These are phyloP conservation scores for Naganishia sp. DNA, from an alignment of 1,284 basidiomycete genomes.

Conservation along the genomic window DNA sequence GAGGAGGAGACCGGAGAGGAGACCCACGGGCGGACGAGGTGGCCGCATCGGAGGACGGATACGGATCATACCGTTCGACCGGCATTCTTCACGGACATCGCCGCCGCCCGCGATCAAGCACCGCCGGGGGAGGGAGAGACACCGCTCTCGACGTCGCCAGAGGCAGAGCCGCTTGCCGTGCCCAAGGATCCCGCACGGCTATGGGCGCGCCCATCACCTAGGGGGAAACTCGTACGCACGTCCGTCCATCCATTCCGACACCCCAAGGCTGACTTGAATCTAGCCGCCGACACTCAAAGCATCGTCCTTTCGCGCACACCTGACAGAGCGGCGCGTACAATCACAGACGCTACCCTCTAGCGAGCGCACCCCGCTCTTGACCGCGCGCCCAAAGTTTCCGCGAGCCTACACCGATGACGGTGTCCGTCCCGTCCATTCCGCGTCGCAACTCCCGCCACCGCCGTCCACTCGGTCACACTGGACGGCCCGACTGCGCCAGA, in stretches of 20 bases:
- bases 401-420: slow-evolving; percentile 18
- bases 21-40: background rate
- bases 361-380: slow-evolving; percentile 15
- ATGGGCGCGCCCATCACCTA: background rate
- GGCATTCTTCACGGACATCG: background rate
- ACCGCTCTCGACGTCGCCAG: background rate
- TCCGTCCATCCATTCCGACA: background rate
- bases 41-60: background rate
- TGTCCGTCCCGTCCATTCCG: background rate
- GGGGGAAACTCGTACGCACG: background rate
- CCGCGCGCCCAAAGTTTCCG: background rate
- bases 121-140: background rate
- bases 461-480: background rate
- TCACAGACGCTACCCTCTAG: slow-evolving; percentile 8
- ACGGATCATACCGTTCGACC: background rate
- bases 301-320: slow-evolving; percentile 2
- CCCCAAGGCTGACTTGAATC: too few relatives aligned
- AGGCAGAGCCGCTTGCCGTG: background rate
- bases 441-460: background rate
- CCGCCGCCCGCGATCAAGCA: background rate
- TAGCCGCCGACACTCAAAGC: background rate
- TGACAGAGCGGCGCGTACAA: slow-evolving; percentile 13
- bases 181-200: background rate
- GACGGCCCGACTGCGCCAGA: background rate
- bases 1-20: background rate